Evolutionary conservation across 2,329 filamentous ascomycete genomes (phyloP), one percentile per base, ranked within the genome.

Genomic region (Fusarium liriodendri): DNA sequence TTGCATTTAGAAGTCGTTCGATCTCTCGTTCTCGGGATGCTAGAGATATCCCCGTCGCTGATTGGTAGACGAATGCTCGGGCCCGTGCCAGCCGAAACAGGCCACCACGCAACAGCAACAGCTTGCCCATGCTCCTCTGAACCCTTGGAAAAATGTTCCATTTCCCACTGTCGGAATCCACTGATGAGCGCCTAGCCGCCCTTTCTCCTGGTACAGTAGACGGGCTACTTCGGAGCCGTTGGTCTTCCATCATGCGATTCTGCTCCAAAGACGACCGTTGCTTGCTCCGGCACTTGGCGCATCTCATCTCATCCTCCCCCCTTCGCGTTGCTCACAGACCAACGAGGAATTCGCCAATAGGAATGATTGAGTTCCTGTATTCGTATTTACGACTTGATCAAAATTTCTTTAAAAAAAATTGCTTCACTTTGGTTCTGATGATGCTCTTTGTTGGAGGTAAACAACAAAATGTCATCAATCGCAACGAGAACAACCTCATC

Each of bases 161-260:
- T 61, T 61, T 29, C 29, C 42, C 20, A 62, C 14, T 18, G 29
- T 27, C 9, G 16, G 38, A 42, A 35, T 45, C 40, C 65, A 33
- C 58, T 50, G 13, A 50, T 47, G 45, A 47, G 45, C 45, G 45
- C 45, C 47, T 29, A 52, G 47, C 47, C 22, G 45, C 22, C 47
- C 47, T 29, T 27, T 27, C 25, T 27, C 25, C 25, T 27, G 25
- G 25, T 27, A 27, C 25, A 27, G 6, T 27, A 27, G 25, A 42
- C 69, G 68, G 76, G 70, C 66, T 70, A n/a, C 52, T 55, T 76
- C 76, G 76, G 73, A 72, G 61, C 69, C 64, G 60, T 67, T 58
- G 27, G 35, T 25, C 54, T 29, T 42, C 32, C 64, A 75, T 78
- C 76, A 77, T 77, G 75, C 76, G 58, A 78, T 70, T 77, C 40